Conservation (phyloP, 1,284 basidiomycete species). For the Spongiforma sp. region DNA sequence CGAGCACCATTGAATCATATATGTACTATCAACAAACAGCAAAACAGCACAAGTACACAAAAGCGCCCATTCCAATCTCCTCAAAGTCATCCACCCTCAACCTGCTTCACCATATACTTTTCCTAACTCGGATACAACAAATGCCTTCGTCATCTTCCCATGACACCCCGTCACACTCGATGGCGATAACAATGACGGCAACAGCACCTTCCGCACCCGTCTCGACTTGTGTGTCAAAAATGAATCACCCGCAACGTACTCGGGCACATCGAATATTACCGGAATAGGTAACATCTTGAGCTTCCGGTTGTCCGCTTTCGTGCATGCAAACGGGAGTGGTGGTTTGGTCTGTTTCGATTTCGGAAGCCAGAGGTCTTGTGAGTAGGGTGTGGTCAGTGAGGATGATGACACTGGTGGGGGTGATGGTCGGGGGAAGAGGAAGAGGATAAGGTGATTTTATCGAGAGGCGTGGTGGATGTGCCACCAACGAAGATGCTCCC, state of each 20-base stretch:
- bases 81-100: too few relatives aligned
- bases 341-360: conserved; percentile 47
- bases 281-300: conserved; percentile 56
- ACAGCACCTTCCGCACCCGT: conserved; percentile 39
- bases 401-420: too few relatives aligned
- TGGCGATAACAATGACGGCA: too few relatives aligned
- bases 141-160: conserved; percentile 42
- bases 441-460: too few relatives aligned
- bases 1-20: too few relatives aligned
- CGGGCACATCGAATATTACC: conserved; percentile 46
- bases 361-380: conserved; percentile 37
- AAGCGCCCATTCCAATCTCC: too few relatives aligned
- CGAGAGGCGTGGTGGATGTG: conserved; percentile 16
- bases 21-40: too few relatives aligned
- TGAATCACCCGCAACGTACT: conserved; percentile 22
- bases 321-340: conserved; percentile 55
- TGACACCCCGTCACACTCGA: too few relatives aligned
- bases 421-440: too few relatives aligned
- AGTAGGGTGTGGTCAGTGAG: too few relatives aligned
- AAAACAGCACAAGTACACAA: conserved; percentile 14
- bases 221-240: conserved; percentile 26
- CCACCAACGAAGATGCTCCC: conserved; percentile 30
- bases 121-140: conserved; percentile 65
- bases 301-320: conserved; percentile 52
- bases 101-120: conserved; percentile 56